phyloP scores from a whole-genome alignment of 116 monocot species.

The Dioscorea cayenensis region DNA sequence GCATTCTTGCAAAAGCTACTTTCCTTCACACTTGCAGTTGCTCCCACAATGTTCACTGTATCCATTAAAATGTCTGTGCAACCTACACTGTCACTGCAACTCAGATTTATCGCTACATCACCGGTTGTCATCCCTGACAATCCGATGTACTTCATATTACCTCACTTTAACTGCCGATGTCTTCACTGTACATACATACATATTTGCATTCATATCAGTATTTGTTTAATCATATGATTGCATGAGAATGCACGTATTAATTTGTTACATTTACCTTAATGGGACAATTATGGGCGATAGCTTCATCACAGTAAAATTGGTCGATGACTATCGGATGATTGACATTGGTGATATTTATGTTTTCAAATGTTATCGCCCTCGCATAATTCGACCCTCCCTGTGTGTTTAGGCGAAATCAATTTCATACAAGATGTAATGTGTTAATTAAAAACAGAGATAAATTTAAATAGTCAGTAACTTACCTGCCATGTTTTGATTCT shows the following conservation, averaged over 20 bases:
- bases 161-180: constrained; percentile 8
- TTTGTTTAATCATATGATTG: background rate
- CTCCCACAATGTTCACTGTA: background rate
- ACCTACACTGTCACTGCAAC: constrained; percentile 9
- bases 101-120: constrained; percentile 2
- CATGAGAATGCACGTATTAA: background rate
- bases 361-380: background rate
- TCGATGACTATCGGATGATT: constrained; percentile 15
- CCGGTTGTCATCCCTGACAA: constrained; percentile 8
- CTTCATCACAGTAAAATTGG: constrained; percentile 5
- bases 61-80: constrained; percentile 8
- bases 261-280: background rate
- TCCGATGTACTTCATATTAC: constrained; percentile 9
- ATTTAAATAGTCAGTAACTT: background rate
- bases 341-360: constrained; percentile 1
- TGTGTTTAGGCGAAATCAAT: background rate
- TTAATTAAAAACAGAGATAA: background rate
- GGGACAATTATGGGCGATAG: background rate
- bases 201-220: background rate
- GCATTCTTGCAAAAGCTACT: background rate
- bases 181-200: background rate
- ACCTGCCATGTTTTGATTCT: constrained; percentile 16
- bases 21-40: background rate
- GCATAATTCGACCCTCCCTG: constrained; percentile 1
- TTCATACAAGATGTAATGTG: background rate